These are phyloP conservation scores for Fusarium goolgardi DNA, from an alignment of 2,329 filamentous ascomycete genomes.

Conservation along the genomic window DNA sequence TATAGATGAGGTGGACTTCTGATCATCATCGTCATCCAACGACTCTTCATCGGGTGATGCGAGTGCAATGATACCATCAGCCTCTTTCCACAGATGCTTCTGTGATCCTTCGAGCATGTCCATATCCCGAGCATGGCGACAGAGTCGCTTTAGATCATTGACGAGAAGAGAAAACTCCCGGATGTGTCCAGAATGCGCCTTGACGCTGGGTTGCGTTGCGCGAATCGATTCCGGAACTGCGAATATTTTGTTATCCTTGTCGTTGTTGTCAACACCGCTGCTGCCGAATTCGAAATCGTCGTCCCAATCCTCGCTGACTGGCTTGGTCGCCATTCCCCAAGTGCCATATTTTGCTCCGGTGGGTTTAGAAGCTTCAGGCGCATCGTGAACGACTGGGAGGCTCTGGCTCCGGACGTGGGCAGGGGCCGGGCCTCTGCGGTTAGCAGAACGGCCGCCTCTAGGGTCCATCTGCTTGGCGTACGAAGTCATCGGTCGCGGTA, in stretches of 20 bases:
- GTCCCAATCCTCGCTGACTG: conserved; percentile 87
- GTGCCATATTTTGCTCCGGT: conserved; percentile 79
- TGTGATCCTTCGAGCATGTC: conserved; percentile 71
- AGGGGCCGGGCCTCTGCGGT: conserved; percentile 74
- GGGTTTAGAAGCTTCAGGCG: conserved; percentile 64
- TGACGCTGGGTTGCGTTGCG: conserved; percentile 83
- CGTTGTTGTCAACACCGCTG: conserved; percentile 54
- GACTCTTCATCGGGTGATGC: conserved; percentile 75
- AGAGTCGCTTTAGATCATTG: conserved; percentile 83
- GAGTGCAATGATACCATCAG: conserved; percentile 88
- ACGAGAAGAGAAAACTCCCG: conserved; percentile 84
- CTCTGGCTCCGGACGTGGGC: conserved; percentile 84
- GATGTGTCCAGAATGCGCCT: conserved; percentile 85
- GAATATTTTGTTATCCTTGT: conserved; percentile 51
- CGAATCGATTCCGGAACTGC: conserved; percentile 79
- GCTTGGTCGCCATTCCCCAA: conserved; percentile 83
- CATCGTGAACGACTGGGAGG: conserved; percentile 77
- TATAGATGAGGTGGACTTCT: conserved; percentile 53
- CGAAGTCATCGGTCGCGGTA: conserved; percentile 77
- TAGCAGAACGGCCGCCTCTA: conserved; percentile 74
- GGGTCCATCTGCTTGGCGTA: conserved; percentile 78
- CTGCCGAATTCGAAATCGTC: conserved; percentile 84
- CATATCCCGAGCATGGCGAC: conserved; percentile 75
- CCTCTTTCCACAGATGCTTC: conserved; percentile 77
- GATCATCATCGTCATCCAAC: conserved; percentile 53